These are phyloP conservation scores for Mycena pura DNA, from an alignment of 768 basidiomycete genomes.

Conservation along the genomic window DNA sequence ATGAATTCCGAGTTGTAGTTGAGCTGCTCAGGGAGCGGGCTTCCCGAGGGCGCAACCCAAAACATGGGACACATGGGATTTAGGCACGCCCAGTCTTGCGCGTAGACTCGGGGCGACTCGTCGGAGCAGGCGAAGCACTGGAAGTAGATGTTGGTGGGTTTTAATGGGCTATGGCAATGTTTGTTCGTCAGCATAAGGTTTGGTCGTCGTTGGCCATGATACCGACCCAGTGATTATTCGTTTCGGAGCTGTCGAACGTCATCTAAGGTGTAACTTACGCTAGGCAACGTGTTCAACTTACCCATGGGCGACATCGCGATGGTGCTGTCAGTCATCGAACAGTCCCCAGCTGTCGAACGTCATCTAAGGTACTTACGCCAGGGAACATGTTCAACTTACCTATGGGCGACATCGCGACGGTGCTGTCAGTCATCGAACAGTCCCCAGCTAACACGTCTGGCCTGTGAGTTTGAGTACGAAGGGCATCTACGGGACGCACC, in stretches of 20 bases:
- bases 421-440: background rate
- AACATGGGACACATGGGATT: slow-evolving; percentile 62
- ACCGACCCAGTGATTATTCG: background rate
- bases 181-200: background rate
- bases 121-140: slow-evolving; percentile 52
- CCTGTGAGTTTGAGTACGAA: background rate
- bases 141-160: slow-evolving; percentile 26
- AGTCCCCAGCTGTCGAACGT: background rate
- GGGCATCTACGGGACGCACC: background rate
- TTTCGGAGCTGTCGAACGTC: background rate
- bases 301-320: background rate
- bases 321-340: background rate
- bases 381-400: background rate
- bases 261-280: background rate
- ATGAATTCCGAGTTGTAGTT: slow-evolving; percentile 59
- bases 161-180: slow-evolving; percentile 24
- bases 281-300: background rate
- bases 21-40: slow-evolving; percentile 42
- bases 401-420: background rate
- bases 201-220: background rate
- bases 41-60: slow-evolving; percentile 48
- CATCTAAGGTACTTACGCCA: too few species aligned
- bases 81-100: slow-evolving; percentile 67
- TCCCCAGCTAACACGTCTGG: background rate
- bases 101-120: slow-evolving; percentile 60